Conservation (phyloP, 106 monocot genomes). For the Dioscorea alata region DNA sequence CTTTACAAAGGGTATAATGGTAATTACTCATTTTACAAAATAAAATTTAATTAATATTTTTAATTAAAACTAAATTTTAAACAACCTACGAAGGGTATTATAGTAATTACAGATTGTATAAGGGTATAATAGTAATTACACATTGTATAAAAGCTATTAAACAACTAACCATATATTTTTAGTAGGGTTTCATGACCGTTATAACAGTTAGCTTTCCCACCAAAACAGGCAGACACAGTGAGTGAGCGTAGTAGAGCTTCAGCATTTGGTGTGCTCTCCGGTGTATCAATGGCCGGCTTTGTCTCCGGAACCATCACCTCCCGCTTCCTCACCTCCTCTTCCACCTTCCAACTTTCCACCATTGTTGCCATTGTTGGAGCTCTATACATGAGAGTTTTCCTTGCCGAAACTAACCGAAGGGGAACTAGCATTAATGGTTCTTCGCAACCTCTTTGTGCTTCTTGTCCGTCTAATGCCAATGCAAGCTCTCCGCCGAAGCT, state of each 20-base stretch:
- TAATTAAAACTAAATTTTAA: too few relatives aligned
- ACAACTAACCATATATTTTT: too few relatives aligned
- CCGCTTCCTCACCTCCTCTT: slow-evolving; percentile 61
- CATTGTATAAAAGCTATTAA: too few relatives aligned
- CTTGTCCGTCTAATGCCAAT: slow-evolving; percentile 13
- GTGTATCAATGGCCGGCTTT: slow-evolving; percentile 68
- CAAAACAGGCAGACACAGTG: slow-evolving; percentile 69
- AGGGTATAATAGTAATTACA: too few relatives aligned
- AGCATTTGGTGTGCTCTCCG: slow-evolving; percentile 72
- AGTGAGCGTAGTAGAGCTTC: slow-evolving; percentile 53
- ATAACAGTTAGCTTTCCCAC: neutral
- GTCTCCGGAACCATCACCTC: slow-evolving; percentile 56
- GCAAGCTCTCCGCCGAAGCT: slow-evolving; percentile 17
- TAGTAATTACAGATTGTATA: too few relatives aligned
- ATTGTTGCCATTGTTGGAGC: slow-evolving; percentile 36
- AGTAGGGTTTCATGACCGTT: too few relatives aligned
- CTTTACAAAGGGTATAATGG: too few relatives aligned
- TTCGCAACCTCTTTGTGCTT: slow-evolving; percentile 21
- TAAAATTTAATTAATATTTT: too few relatives aligned
- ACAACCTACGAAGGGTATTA: too few relatives aligned
- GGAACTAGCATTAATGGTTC: slow-evolving; percentile 23
- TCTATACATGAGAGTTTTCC: slow-evolving; percentile 66
- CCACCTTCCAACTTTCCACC: slow-evolving; percentile 67
- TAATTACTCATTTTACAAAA: too few relatives aligned
- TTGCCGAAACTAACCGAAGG: slow-evolving; percentile 36